Evolutionary conservation across 106 monocot species (phyloP), one percentile per base, ranked within the genome.

Genomic region (Apostasia ramifera): DNA sequence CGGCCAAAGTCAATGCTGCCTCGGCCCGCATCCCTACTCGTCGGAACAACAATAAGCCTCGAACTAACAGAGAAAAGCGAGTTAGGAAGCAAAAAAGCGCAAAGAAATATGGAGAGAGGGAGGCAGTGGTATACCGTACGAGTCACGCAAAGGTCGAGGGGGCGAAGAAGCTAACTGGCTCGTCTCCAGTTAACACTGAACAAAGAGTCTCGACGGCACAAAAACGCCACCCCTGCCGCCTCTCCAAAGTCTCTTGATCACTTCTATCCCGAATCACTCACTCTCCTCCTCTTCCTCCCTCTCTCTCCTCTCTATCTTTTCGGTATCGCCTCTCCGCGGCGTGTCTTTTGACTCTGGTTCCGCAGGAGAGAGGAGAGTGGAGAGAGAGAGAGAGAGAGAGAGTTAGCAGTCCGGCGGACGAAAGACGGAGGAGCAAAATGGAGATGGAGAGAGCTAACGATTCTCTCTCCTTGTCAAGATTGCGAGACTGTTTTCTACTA

Each of bases 51-150:
- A 48, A 73, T 56, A 50, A 57, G 47, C 51, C 26, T 26, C 26
- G 26, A 60, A 68, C 60, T 9, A 68, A 72, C 49, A 74, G 54
- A 62, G 45, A 55, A 40, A 73, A 53, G 14, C 57, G 6, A 71
- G 72, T 41, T 38, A 44, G 66, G 63, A 12, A 14, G 42, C 71
- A 74, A 37, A 1, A 42, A 55, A 44, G 63, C 47, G 47, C 39
- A 44, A 57, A 70, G 76, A 59, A 49, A 63, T 57, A 76, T 72
- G 66, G 74, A 63, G 71, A 79, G 81, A 79, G 82, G 69, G 80
- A 55, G 80, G 91, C 91, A 84, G 78, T 78, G 88, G 79, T 83
- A 75, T 66, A 84, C 88, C 88, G 85, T 82, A 72, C 78, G 77
- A 92, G 88, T 80, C 83, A 75, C 80, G 81, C 72, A 74, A 77